Conservation (phyloP, 2,329 filamentous ascomycete species). For the Trichoderma koningiopsis region DNA sequence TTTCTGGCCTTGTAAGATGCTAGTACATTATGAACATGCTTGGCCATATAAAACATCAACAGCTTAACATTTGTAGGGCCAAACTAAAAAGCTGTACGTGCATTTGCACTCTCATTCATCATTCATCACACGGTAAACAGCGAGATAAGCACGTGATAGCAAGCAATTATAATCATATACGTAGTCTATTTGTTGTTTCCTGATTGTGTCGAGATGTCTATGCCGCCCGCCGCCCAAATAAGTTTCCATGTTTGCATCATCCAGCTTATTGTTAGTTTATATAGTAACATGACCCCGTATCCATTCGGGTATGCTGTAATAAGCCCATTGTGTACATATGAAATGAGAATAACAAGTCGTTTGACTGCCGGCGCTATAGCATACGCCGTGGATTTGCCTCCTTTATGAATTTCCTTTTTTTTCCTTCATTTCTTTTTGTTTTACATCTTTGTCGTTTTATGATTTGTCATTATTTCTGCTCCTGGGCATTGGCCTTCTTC, state of each 20-base stretch:
- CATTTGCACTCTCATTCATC: neutral
- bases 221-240: conserved; percentile 12
- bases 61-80: neutral
- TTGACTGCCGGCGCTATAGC: conserved; percentile 13
- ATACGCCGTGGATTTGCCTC: conserved; percentile 32
- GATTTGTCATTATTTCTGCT: conserved; percentile 43
- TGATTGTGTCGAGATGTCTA: conserved; percentile 26
- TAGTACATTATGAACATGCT: neutral
- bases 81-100: no score
- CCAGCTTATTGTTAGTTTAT: conserved; percentile 7
- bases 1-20: neutral
- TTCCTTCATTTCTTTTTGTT: conserved; percentile 27
- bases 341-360: conserved; percentile 32
- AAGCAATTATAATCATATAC: neutral
- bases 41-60: neutral
- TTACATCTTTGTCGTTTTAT: conserved; percentile 42
- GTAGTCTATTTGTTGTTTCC: conserved; percentile 25
- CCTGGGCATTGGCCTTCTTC: conserved; percentile 35
- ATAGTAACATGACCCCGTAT: conserved; percentile 19
- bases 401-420: conserved; percentile 29
- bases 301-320: conserved; percentile 17
- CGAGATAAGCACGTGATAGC: neutral
- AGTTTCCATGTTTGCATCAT: conserved; percentile 22
- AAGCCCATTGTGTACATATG: conserved; percentile 29
- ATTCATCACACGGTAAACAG: neutral